phyloP scores from a whole-genome alignment of 345 rosid genomes.

The Corymbia maculata region DNA sequence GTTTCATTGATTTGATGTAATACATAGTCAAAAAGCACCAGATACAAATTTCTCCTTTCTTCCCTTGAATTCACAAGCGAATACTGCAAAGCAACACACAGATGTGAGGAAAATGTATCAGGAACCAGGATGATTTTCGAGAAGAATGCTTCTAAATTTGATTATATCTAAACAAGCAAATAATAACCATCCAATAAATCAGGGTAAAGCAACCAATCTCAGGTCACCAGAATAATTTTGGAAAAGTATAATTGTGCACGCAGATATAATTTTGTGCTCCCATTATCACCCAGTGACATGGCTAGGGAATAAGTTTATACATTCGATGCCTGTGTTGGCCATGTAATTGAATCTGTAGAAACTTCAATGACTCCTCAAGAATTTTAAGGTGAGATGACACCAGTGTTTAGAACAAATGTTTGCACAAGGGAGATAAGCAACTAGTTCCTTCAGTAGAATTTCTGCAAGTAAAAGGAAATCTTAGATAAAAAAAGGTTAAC shows the following conservation, averaged over 20 bases:
- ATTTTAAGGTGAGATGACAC: background rate
- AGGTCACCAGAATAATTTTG: background rate
- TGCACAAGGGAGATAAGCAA: background rate
- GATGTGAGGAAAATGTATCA: background rate
- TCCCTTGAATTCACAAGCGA: conserved; percentile 77
- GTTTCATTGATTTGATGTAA: conserved; percentile 82
- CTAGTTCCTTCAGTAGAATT: background rate
- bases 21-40: conserved; percentile 82
- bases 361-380: background rate
- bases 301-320: background rate
- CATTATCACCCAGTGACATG: background rate
- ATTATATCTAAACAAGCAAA: background rate
- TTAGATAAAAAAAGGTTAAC: background rate
- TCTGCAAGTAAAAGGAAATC: background rate
- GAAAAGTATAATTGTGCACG: background rate
- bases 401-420: background rate
- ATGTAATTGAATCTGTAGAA: background rate
- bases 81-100: conserved; percentile 49
- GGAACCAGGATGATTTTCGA: background rate
- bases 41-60: conserved; percentile 79
- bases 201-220: background rate
- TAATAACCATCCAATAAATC: background rate
- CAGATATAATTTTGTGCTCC: background rate
- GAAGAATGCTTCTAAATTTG: background rate
- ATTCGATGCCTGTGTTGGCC: background rate